Conservation (phyloP, 1,284 basidiomycete genomes). For the Cerioporus squamosus region DNA sequence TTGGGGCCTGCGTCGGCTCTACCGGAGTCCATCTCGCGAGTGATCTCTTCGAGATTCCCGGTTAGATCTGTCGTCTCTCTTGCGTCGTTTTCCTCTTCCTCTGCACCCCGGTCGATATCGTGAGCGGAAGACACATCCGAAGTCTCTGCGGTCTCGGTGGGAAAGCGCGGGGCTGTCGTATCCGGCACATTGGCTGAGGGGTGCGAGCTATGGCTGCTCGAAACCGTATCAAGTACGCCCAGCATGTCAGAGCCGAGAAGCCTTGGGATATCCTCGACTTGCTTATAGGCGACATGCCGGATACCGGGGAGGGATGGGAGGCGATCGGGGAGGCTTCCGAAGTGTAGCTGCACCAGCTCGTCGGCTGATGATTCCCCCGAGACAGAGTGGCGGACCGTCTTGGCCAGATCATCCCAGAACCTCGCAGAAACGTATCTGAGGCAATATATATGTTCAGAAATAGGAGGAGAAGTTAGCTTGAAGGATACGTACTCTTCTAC, state of each 20-base stretch:
- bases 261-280: constrained; percentile 31
- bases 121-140: no score
- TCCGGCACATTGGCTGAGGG: constrained; percentile 24
- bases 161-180: no score
- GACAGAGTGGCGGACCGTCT: constrained; percentile 35
- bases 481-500: constrained; percentile 15
- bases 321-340: constrained; percentile 13
- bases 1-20: background rate
- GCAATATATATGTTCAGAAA: background rate
- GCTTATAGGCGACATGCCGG: constrained; percentile 38
- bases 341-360: constrained; percentile 43
- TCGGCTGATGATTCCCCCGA: constrained; percentile 35
- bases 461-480: background rate
- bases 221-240: background rate
- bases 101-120: no score
- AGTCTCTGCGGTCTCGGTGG: no score
- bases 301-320: constrained; percentile 22
- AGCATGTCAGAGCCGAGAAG: constrained; percentile 8
- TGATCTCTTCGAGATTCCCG: no score
- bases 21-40: no score
- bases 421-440: constrained; percentile 41
- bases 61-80: no score
- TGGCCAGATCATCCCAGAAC: constrained; percentile 40
- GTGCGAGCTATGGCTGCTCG: background rate
- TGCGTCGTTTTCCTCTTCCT: no score